phyloP scores from a whole-genome alignment of 495 filamentous ascomycete genomes.

The Letharia lupina region DNA sequence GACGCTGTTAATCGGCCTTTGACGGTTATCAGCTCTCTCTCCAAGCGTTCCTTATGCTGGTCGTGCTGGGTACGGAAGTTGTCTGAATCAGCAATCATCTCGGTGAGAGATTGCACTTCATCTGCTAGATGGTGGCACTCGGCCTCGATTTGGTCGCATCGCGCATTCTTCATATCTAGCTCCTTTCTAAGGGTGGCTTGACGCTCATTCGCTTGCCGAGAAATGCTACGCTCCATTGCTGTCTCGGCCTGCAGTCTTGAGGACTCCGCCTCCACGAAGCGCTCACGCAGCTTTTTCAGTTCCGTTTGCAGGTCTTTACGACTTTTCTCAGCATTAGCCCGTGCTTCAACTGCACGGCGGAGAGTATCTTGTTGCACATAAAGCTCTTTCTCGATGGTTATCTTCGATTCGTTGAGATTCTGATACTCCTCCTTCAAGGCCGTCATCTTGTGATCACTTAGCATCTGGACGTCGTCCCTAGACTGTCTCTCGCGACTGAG shows the following conservation, averaged over 20 bases:
- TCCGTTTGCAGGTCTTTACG: slow-evolving; percentile 84
- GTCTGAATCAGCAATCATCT: slow-evolving; percentile 79
- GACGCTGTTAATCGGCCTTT: slow-evolving; percentile 87
- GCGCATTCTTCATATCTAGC: slow-evolving; percentile 60
- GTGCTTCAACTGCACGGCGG: slow-evolving; percentile 75
- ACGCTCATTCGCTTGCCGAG: slow-evolving; percentile 70
- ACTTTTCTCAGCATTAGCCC: slow-evolving; percentile 68
- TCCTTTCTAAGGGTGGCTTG: slow-evolving; percentile 70
- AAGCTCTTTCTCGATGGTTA: slow-evolving; percentile 96
- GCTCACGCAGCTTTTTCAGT: slow-evolving; percentile 70
- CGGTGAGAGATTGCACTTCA: slow-evolving; percentile 72
- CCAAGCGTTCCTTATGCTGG: slow-evolving; percentile 84
- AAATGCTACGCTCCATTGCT: slow-evolving; percentile 69
- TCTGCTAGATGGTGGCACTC: slow-evolving; percentile 65
- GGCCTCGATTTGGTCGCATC: slow-evolving; percentile 62
- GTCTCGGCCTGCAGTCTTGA: slow-evolving; percentile 75
- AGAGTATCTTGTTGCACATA: slow-evolving; percentile 95
- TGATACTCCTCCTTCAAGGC: slow-evolving; percentile 78
- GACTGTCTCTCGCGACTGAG: slow-evolving; percentile 89
- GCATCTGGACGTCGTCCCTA: slow-evolving; percentile 88
- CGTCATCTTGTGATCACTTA: slow-evolving; percentile 79
- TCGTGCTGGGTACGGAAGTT: slow-evolving; percentile 80
- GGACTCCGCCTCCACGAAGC: slow-evolving; percentile 75
- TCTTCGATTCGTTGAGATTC: slow-evolving; percentile 87
- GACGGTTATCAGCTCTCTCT: slow-evolving; percentile 84